Conservation (phyloP, 345 rosid genomes). For the Limnanthes douglasii region DNA sequence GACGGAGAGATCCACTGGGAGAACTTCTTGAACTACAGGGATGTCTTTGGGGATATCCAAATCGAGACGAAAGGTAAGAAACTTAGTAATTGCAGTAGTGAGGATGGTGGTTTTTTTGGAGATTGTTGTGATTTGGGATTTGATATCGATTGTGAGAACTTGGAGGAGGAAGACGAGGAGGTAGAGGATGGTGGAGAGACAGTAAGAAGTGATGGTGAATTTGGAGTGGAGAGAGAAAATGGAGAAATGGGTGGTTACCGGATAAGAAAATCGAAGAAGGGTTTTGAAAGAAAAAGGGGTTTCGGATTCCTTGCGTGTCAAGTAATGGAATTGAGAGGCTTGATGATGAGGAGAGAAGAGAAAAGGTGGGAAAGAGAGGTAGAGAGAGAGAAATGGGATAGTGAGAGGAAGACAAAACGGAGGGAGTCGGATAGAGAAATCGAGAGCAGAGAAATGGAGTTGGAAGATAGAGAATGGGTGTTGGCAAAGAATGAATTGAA, state of each 20-base stretch:
- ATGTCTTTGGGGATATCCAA: slow-evolving; percentile 68
- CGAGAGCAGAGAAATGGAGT: slow-evolving; percentile 22
- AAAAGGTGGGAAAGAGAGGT: slow-evolving; percentile 43
- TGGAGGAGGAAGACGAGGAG: slow-evolving; percentile 38
- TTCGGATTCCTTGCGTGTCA: slow-evolving; percentile 34
- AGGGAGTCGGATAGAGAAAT: slow-evolving; percentile 27
- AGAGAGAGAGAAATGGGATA: slow-evolving; percentile 19
- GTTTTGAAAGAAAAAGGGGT: slow-evolving; percentile 14
- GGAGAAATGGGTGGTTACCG: slow-evolving; percentile 10
- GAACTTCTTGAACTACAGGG: slow-evolving; percentile 54
- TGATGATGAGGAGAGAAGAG: slow-evolving; percentile 36
- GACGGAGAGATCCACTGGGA: slow-evolving; percentile 77
- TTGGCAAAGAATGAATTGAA: slow-evolving; percentile 33
- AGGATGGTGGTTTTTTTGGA: slow-evolving; percentile 22
- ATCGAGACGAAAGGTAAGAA: slow-evolving; percentile 48
- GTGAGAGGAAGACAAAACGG: slow-evolving; percentile 26
- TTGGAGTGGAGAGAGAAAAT: slow-evolving; percentile 16
- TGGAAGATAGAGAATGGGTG: slow-evolving; percentile 36
- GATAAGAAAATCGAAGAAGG: slow-evolving; percentile 15
- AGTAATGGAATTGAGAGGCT: slow-evolving; percentile 37
- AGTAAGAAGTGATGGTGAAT: slow-evolving; percentile 20
- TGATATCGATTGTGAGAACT: slow-evolving; percentile 35
- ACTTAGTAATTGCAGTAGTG: slow-evolving; percentile 10
- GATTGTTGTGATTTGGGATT: slow-evolving; percentile 32
- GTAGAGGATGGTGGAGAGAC: slow-evolving; percentile 19